Conservation (phyloP, 2,329 filamentous ascomycete species). For the Colletotrichum limetticola region DNA sequence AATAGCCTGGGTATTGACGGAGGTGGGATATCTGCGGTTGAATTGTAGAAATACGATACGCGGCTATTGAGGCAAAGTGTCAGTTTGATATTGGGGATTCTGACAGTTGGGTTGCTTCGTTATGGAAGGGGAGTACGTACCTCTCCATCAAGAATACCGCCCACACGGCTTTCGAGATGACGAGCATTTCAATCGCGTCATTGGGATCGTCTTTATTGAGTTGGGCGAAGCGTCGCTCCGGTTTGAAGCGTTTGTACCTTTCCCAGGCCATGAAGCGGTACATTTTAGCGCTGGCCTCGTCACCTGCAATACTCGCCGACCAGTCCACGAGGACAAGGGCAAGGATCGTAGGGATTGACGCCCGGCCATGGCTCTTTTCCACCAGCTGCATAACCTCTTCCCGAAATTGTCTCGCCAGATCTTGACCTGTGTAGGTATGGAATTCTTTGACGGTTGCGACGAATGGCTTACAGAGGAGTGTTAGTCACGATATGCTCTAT, state of each 20-base stretch:
- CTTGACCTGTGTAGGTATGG: constrained; percentile 21
- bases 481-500: neutral
- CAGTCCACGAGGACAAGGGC: constrained; percentile 23
- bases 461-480: constrained; percentile 18
- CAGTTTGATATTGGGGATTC: no score
- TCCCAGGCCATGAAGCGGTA: constrained; percentile 34
- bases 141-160: constrained; percentile 30
- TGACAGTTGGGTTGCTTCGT: neutral
- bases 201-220: constrained; percentile 5
- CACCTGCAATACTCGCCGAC: constrained; percentile 24
- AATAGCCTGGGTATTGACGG: constrained; percentile 24
- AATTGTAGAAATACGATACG: constrained; percentile 26
- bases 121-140: neutral
- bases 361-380: constrained; percentile 29
- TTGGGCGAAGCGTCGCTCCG: constrained; percentile 11
- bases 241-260: constrained; percentile 27
- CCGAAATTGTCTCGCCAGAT: constrained; percentile 11
- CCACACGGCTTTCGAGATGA: constrained; percentile 23
- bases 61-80: neutral
- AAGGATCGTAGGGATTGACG: constrained; percentile 23
- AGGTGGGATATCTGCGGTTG: constrained; percentile 18
- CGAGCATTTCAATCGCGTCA: constrained; percentile 7
- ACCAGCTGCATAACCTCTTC: constrained; percentile 29
- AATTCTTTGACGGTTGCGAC: constrained; percentile 26
- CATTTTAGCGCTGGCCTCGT: constrained; percentile 28